These are phyloP conservation scores for Talaromyces pinophilus DNA, from an alignment of 2,329 filamentous ascomycete genomes.

Conservation along the genomic window DNA sequence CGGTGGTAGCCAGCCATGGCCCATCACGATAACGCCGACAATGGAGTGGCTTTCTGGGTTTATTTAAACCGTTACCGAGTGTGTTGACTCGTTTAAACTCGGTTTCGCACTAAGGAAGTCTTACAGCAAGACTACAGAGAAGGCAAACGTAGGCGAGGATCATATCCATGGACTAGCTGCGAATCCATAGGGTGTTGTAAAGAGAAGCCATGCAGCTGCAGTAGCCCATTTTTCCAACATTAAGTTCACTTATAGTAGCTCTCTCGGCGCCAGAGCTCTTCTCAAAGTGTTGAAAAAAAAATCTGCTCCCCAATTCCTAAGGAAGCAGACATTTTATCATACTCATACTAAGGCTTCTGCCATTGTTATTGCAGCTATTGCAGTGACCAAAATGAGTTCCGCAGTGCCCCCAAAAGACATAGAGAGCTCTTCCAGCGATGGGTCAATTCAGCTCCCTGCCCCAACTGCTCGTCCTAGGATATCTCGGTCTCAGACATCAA, in stretches of 20 bases:
- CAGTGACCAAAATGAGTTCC: constrained; percentile 11
- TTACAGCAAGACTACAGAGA: background rate
- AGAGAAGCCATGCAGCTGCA: background rate
- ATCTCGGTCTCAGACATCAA: constrained; percentile 15
- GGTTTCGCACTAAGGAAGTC: background rate
- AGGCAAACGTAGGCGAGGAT: constrained; percentile 17
- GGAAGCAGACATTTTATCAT: background rate
- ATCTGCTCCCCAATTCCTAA: background rate
- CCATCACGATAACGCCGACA: background rate
- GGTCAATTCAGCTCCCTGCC: background rate
- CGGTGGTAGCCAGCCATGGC: background rate
- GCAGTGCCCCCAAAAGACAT: background rate
- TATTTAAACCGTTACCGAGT: background rate
- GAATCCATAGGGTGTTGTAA: background rate
- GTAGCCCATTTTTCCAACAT: background rate
- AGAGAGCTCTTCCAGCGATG: constrained; percentile 13
- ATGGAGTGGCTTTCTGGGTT: background rate
- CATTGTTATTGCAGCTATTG: background rate
- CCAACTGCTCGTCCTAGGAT: constrained; percentile 1
- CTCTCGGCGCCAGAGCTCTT: background rate
- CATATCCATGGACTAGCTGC: background rate
- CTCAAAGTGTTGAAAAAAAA: background rate
- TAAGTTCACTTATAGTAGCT: constrained; percentile 5
- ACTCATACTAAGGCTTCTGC: background rate
- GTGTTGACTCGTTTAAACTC: constrained; percentile 8